Conservation (phyloP, 768 basidiomycete genomes). For the Boletus rufocinnamomeus region DNA sequence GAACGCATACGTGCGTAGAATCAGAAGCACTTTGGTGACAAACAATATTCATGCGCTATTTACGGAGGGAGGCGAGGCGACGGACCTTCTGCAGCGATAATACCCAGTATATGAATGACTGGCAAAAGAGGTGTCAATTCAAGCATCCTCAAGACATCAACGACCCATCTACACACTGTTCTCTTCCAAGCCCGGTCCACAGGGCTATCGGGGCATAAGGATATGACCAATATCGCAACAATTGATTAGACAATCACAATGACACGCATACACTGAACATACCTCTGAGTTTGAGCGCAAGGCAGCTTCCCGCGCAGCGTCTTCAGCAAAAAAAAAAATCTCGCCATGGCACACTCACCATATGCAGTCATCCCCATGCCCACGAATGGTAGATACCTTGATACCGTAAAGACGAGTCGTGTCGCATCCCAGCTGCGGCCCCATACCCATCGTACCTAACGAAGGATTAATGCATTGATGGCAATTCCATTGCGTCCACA, state of each 20-base stretch:
- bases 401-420: conserved; percentile 16
- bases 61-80: neutral
- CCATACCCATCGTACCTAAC: conserved; percentile 25
- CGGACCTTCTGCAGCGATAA: conserved; percentile 16
- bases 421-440: conserved; percentile 17
- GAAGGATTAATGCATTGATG: neutral
- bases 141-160: neutral
- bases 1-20: conserved; percentile 25
- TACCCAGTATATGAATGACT: conserved; percentile 13
- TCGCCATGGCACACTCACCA: conserved; percentile 5
- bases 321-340: neutral
- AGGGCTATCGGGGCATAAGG: neutral
- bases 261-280: neutral
- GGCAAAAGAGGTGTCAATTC: neutral
- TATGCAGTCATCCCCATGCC: conserved; percentile 14
- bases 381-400: conserved; percentile 25
- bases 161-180: conserved; percentile 8
- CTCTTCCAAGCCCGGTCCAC: neutral
- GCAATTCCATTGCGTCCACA: neutral
- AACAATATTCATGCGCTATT: neutral
- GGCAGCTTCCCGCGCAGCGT: neutral
- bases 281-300: conserved; percentile 9
- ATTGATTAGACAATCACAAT: neutral
- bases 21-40: conserved; percentile 17
- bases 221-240: neutral